Percentiles rank a stretch among this genome's conserved stretches.
Conservation (phyloP, 2,329 filamentous ascomycete species). For the Aspergillus sergii region DNA sequence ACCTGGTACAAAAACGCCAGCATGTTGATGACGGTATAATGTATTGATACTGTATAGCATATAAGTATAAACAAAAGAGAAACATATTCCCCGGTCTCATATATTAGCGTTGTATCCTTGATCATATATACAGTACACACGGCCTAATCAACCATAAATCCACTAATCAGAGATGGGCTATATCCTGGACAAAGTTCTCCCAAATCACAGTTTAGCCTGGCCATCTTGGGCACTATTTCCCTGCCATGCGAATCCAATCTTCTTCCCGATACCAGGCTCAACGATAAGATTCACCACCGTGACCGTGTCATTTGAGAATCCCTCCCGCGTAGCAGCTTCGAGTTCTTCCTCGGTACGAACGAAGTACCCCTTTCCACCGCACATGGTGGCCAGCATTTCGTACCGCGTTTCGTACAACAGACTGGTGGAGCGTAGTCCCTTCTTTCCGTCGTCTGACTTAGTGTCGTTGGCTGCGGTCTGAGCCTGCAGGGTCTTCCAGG, state of each 20-base stretch:
- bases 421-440: conserved; percentile 52
- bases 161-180: background rate
- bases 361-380: conserved; percentile 56
- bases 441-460: conserved; percentile 25
- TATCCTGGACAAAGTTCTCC: background rate
- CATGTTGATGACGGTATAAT: conserved; percentile 80
- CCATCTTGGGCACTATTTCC: conserved; percentile 27
- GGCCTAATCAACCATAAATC: background rate
- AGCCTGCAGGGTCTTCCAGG: conserved; percentile 49
- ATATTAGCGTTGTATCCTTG: background rate
- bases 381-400: conserved; percentile 58
- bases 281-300: conserved; percentile 60
- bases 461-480: conserved; percentile 40
- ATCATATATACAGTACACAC: background rate
- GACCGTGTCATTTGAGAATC: conserved; percentile 50
- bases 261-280: conserved; percentile 52
- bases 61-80: background rate
- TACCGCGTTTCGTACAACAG: conserved; percentile 59
- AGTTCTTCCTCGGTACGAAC: conserved; percentile 57
- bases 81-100: conserved; percentile 9
- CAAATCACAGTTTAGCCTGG: conserved; percentile 26
- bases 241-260: conserved; percentile 42
- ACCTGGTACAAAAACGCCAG: conserved; percentile 95
- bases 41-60: background rate
- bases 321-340: conserved; percentile 52